These are phyloP conservation scores for Hypomontagnella monticulosa DNA, from an alignment of 495 filamentous ascomycete genomes.

Conservation along the genomic window DNA sequence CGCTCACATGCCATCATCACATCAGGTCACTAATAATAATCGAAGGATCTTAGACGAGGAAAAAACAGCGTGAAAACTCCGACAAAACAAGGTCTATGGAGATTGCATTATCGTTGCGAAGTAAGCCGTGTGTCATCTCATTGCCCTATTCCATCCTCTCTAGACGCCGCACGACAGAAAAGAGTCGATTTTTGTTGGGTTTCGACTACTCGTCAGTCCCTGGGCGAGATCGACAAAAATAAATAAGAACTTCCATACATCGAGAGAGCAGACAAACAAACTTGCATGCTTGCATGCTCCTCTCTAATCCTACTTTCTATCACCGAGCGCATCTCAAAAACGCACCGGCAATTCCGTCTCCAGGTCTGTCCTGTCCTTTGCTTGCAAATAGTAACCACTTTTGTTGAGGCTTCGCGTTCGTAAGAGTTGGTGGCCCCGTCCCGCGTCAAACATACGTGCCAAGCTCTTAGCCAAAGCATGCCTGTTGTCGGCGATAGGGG, in stretches of 20 bases:
- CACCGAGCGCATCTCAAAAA: slow-evolving; percentile 12
- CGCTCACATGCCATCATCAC: not conserved
- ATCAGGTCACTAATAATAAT: slow-evolving; percentile 16
- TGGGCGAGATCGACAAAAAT: slow-evolving; percentile 7
- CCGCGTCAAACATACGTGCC: not conserved
- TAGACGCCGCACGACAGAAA: slow-evolving; percentile 20
- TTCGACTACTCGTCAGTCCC: slow-evolving; percentile 9
- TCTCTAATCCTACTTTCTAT: slow-evolving; percentile 4
- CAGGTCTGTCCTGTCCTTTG: slow-evolving; percentile 4
- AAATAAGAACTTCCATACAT: slow-evolving; percentile 40
- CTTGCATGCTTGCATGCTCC: not conserved
- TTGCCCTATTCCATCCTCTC: slow-evolving; percentile 38
- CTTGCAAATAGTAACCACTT: slow-evolving; percentile 10
- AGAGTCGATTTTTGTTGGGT: slow-evolving; percentile 16
- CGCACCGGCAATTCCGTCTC: slow-evolving; percentile 9
- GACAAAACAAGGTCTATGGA: slow-evolving; percentile 34
- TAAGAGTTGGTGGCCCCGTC: slow-evolving; percentile 4
- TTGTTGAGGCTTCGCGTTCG: slow-evolving; percentile 2
- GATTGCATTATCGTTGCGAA: slow-evolving; percentile 42
- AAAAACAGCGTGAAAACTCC: slow-evolving; percentile 2
- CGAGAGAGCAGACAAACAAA: too few species aligned
- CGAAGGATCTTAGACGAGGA: slow-evolving; percentile 6
- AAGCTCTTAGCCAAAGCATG: not conserved
- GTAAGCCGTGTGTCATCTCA: slow-evolving; percentile 36
- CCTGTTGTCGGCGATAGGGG: not conserved